Percentiles rank a stretch among this genome's conserved stretches.
Evolutionary conservation across 2,329 filamentous ascomycete genomes (phyloP).

Genomic region (Calonectria ilicicola): DNA sequence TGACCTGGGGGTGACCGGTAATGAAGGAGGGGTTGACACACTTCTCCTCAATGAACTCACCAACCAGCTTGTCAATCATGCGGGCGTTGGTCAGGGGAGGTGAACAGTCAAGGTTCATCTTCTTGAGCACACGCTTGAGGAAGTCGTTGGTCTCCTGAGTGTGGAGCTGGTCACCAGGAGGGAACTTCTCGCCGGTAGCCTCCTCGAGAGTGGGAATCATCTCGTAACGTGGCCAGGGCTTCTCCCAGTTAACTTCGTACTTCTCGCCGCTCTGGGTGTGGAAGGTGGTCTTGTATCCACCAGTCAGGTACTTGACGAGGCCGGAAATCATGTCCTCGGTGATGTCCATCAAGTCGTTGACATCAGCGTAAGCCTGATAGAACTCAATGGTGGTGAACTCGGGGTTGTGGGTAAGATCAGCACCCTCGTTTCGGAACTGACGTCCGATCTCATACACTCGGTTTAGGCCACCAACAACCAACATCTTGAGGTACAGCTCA

Average conservation of each 20-base stretch:
- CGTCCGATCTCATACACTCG: slow-evolving; percentile 96
- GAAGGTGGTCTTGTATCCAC: slow-evolving; percentile 86
- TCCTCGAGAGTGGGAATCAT: slow-evolving; percentile 92
- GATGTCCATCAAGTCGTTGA: slow-evolving; percentile 83
- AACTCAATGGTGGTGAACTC: slow-evolving; percentile 99
- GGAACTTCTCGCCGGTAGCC: slow-evolving; percentile 93
- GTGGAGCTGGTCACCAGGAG: slow-evolving; percentile 88
- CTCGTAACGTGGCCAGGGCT: slow-evolving; percentile 91
- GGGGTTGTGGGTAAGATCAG: slow-evolving; percentile 84
- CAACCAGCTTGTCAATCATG: slow-evolving; percentile 95
- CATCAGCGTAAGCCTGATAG: slow-evolving; percentile 93
- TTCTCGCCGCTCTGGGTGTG: slow-evolving; percentile 87
- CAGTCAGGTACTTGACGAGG: slow-evolving; percentile 89
- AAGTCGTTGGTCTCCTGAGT: slow-evolving; percentile 91
- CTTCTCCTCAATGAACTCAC: slow-evolving; percentile 94
- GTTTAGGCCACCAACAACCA: slow-evolving; percentile 92
- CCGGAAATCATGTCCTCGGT: slow-evolving; percentile 94
- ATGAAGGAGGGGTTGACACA: slow-evolving; percentile 85
- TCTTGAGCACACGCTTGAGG: slow-evolving; percentile 85
- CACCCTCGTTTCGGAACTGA: slow-evolving; percentile 93
- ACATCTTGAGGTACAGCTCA: slow-evolving; percentile 96
- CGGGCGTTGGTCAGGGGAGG: slow-evolving; percentile 92
- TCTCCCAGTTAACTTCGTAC: slow-evolving; percentile 95
- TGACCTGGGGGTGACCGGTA: slow-evolving; percentile 74
- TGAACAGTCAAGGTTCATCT: slow-evolving; percentile 90